A percentile compares a stretch with the other conserved stretches of the same genome.
Evolutionary conservation across 257 asterid genomes (phyloP).

Genomic region (Primulina eburnea): DNA sequence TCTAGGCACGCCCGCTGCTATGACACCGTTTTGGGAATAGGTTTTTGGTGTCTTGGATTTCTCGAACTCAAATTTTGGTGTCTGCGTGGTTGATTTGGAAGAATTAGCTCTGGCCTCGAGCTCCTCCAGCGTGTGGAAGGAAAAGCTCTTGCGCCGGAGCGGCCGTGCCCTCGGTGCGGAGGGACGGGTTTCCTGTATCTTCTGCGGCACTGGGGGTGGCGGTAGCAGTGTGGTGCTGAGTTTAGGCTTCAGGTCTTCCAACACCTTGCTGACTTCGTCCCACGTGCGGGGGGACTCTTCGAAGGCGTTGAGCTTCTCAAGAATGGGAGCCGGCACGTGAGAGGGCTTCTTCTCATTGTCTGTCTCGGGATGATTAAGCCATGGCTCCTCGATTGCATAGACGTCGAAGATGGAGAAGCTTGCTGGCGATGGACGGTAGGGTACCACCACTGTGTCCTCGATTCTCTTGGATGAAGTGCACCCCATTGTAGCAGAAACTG

Average conservation of each 20-base stretch:
- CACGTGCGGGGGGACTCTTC: conserved; percentile 78
- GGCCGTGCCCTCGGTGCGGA: conserved; percentile 7
- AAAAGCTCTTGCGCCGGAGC: conserved; percentile 40
- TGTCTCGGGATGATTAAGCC: conserved; percentile 40
- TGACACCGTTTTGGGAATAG: background rate
- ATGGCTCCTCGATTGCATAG: conserved; percentile 74
- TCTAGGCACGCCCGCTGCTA: conserved; percentile 25
- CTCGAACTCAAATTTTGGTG: conserved; percentile 22
- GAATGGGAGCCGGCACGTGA: conserved; percentile 47
- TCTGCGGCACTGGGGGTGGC: too few relatives aligned
- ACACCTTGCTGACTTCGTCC: conserved; percentile 84
- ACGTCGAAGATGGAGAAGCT: conserved; percentile 73
- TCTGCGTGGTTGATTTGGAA: too few relatives aligned
- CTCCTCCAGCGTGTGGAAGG: conserved; percentile 85
- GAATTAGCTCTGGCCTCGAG: conserved; percentile 43
- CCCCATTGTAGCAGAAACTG: conserved; percentile 44
- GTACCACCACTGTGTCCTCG: conserved; percentile 46
- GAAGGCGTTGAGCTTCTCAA: conserved; percentile 66
- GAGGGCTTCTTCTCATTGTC: conserved; percentile 30
- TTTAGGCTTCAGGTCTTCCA: conserved; percentile 65
- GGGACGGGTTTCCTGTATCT: background rate
- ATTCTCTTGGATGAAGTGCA: conserved; percentile 72
- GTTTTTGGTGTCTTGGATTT: conserved; percentile 18
- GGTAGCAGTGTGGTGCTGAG: conserved; percentile 20
- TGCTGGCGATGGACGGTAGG: conserved; percentile 76